phyloP scores from a whole-genome alignment of 352 stramenopile genomes.

The Globisporangium nagaii region DNA sequence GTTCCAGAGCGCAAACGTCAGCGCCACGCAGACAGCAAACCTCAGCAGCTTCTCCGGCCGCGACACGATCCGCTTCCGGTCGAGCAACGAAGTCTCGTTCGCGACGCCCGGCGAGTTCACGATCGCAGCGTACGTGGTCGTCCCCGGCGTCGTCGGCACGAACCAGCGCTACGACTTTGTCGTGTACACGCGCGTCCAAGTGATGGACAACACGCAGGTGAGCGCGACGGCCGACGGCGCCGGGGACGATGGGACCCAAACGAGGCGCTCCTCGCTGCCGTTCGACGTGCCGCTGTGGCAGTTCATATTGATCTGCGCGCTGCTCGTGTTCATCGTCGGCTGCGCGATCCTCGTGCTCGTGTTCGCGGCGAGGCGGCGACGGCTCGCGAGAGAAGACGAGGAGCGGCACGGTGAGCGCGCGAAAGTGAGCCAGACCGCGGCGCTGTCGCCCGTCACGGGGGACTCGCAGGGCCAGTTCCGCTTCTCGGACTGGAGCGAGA shows the following conservation, averaged over 20 bases:
- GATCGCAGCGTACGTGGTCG: conserved; percentile 29
- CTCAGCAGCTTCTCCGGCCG: conserved; percentile 6
- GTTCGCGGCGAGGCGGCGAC: conserved; percentile 8
- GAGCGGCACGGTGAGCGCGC: not conserved
- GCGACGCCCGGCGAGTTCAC: conserved; percentile 15
- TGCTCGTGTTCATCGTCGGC: conserved; percentile 18
- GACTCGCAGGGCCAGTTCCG: conserved; percentile 18
- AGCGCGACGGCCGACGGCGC: not conserved
- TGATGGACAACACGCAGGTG: not conserved
- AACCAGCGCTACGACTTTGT: conserved; percentile 29
- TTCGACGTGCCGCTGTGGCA: conserved; percentile 18
- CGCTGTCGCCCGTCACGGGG: conserved; percentile 11
- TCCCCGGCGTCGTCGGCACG: conserved; percentile 5
- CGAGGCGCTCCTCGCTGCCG: no score
- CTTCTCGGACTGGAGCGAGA: conserved; percentile 39
- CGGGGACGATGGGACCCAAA: not conserved
- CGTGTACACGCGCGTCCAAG: conserved; percentile 13
- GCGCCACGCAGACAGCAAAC: conserved; percentile 15
- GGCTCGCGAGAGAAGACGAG: conserved; percentile 4
- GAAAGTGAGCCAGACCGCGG: conserved; percentile 10
- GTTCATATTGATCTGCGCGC: conserved; percentile 16
- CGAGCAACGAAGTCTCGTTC: conserved; percentile 21
- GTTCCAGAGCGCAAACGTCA: conserved; percentile 15
- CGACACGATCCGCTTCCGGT: conserved; percentile 15
- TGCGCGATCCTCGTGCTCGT: conserved; percentile 14